These are phyloP conservation scores for Chytriomyces hyalinus DNA, from an alignment of 192 early-diverging fungal genomes.

Conservation along the genomic window DNA sequence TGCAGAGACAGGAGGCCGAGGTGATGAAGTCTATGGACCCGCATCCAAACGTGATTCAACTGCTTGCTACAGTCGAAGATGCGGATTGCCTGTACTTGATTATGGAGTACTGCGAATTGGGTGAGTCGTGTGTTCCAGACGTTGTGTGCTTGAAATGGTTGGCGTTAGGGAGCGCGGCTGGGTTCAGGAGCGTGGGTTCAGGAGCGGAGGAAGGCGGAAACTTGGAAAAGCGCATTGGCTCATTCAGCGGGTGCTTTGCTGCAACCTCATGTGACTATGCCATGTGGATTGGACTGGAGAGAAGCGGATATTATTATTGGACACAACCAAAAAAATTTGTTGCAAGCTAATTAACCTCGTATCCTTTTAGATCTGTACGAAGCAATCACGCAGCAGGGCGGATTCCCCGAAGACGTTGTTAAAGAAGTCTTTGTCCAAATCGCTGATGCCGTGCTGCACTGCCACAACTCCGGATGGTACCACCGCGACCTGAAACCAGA, in stretches of 20 bases:
- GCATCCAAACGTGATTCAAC: slow-evolving; percentile 40
- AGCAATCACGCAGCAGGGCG: slow-evolving; percentile 43
- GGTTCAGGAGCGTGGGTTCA: no score
- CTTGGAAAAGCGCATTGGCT: no score
- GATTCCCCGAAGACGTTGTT: slow-evolving; percentile 44
- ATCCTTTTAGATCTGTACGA: slow-evolving; percentile 35
- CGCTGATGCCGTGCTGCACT: slow-evolving; percentile 74
- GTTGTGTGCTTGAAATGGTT: no score
- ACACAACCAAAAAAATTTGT: no score
- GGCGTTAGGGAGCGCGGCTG: no score
- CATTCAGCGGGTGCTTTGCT: no score
- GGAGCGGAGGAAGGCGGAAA: no score
- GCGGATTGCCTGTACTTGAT: slow-evolving; percentile 40
- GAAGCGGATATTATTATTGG: no score
- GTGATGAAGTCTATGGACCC: slow-evolving; percentile 26
- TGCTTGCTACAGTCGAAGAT: slow-evolving; percentile 37
- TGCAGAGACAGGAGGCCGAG: slow-evolving; percentile 40
- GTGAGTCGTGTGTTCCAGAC: background rate
- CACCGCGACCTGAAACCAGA: slow-evolving; percentile 96
- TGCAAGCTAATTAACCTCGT: no score
- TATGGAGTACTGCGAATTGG: slow-evolving; percentile 43
- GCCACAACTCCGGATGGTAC: slow-evolving; percentile 79
- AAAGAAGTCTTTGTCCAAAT: slow-evolving; percentile 75
- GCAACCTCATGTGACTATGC: no score
- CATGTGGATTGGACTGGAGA: no score